Conservation (phyloP, 2,329 filamentous ascomycete species). For the Trichoderma citrinoviride region DNA sequence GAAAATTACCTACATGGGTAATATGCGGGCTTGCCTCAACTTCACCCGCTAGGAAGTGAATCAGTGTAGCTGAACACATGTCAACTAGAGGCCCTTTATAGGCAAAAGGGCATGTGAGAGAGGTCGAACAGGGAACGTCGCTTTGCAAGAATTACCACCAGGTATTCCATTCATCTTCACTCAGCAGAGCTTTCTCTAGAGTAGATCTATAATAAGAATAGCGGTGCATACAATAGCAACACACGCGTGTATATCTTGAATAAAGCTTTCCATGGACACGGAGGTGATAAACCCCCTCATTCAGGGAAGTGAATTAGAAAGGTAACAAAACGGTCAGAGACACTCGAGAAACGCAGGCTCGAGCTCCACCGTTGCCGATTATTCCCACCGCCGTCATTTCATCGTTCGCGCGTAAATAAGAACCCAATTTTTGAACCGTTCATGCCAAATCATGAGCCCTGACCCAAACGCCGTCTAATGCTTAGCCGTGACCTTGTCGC, state of each 20-base stretch:
- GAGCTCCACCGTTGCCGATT: background rate
- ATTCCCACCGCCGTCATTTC: conserved; percentile 4
- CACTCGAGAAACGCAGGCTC: background rate
- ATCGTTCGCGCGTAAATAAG: conserved; percentile 13
- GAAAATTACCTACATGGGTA: no score
- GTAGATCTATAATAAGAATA: conserved; percentile 13
- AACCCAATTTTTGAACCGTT: conserved; percentile 16
- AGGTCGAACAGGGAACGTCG: background rate
- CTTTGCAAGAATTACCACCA: background rate
- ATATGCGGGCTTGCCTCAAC: background rate
- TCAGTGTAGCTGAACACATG: background rate
- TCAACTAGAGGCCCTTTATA: background rate
- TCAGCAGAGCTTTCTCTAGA: background rate
- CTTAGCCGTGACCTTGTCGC: conserved; percentile 63
- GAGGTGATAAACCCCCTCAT: background rate
- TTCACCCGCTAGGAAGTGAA: background rate
- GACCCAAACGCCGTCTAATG: conserved; percentile 52
- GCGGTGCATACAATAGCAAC: background rate
- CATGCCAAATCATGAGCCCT: conserved; percentile 19
- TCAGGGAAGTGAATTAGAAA: background rate
- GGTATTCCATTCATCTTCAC: background rate
- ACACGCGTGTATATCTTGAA: background rate
- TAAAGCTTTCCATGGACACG: background rate
- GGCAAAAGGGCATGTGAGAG: no score
- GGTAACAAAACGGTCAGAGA: background rate